Conservation (phyloP, 345 rosid genomes). For the Corchorus olitorius region DNA sequence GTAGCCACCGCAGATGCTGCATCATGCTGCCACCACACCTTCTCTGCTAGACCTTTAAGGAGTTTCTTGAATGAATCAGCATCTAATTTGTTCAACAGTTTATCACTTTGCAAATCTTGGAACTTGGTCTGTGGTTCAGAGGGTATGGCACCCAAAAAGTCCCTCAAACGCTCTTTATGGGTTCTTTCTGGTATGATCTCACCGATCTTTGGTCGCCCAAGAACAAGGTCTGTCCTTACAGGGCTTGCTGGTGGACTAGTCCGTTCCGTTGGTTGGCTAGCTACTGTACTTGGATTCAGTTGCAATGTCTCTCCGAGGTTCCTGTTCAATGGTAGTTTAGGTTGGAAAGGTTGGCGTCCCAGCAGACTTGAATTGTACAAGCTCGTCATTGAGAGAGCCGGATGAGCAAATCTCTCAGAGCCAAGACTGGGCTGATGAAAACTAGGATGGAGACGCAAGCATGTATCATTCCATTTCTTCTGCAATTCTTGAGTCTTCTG, state of each 20-base stretch:
- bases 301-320: conserved; percentile 39
- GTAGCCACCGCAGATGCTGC: conserved; percentile 88
- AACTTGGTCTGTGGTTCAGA: conserved; percentile 55
- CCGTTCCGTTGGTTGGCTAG: conserved; percentile 34
- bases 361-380: conserved; percentile 53
- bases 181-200: conserved; percentile 36
- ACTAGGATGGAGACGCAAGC: conserved; percentile 64
- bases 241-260: conserved; percentile 67
- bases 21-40: conserved; percentile 94
- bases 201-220: conserved; percentile 58
- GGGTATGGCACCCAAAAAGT: conserved; percentile 68
- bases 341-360: conserved; percentile 60
- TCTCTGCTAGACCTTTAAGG: conserved; percentile 69
- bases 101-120: conserved; percentile 42
- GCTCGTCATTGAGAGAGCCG: conserved; percentile 49
- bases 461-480: conserved; percentile 80
- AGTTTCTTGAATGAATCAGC: conserved; percentile 77
- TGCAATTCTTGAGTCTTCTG: conserved; percentile 64
- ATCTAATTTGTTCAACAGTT: conserved; percentile 48
- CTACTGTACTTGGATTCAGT: conserved; percentile 34
- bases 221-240: conserved; percentile 81
- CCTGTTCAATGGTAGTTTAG: conserved; percentile 58
- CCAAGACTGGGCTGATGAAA: conserved; percentile 46
- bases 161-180: conserved; percentile 45
- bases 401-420: conserved; percentile 50